Evolutionary conservation across 257 asterid genomes (phyloP), one percentile per base, ranked within the genome.

Genomic region (Salvia rosmarinus): DNA sequence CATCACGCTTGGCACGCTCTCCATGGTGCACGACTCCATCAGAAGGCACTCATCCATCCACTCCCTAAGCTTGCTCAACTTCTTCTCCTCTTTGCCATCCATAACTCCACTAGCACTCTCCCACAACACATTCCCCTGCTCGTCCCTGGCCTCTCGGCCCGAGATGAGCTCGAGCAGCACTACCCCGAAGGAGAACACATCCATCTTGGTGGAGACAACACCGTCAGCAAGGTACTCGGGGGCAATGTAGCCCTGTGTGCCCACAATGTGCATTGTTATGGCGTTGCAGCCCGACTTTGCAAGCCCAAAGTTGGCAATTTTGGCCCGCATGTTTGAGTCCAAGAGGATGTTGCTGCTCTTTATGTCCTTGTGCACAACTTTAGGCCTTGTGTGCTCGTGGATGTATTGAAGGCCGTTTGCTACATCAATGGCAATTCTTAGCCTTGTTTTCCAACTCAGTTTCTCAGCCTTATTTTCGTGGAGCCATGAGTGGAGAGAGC

Each of bases 371-470:
- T 95, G 99, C 57, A 95, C 98, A 32, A 95, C 99, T 25, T 70
- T 81, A 3, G 99, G 96, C 72, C 96, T 79, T 4, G 99, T 95
- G 85, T 95, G 98, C 73, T 95, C 99, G 65, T 95, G 99, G 73
- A 95, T 90, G 86, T 95, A 91, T 51, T 91, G 96, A 1, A 91
- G 97, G 35, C 97, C 96, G 66, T 91, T 95, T 13, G 99, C 98
- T 3, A 95, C 89, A 51, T 95, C 99, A 0, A 85, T 84, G 46
- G 91, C 95, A 3, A 88, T 82, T 30, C 90, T 76, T 52, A 95
- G 74, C 77, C 99, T 76, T 37, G 95, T 70, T 79, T 82, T 90
- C 99, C 98, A 91, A 74, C 75, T 88, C 13, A 90, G 44, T 52
- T 81, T 88, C 43, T 81, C 85, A n/a, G 66, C 1, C 51, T 67